These are phyloP conservation scores for Claviceps maximensis DNA, from an alignment of 2,329 filamentous ascomycete species.

Conservation along the genomic window DNA sequence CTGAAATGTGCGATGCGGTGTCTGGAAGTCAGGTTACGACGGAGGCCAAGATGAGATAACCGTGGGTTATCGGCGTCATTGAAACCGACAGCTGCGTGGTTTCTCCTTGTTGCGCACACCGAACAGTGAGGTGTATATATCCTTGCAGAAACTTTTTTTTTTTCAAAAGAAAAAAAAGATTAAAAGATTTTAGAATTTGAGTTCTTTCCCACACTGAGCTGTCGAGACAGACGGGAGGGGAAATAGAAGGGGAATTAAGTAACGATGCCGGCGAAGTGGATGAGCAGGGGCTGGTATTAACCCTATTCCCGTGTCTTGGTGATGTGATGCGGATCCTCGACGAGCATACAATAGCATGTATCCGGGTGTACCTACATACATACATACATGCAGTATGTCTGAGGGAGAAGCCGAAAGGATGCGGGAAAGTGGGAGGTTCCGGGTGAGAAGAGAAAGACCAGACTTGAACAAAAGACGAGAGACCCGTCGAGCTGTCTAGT, in stretches of 20 bases:
- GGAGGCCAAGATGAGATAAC: constrained; percentile 43
- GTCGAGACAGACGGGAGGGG: background rate
- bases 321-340: background rate
- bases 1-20: background rate
- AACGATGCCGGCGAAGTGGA: background rate
- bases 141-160: background rate
- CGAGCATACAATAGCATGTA: background rate
- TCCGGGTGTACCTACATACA: background rate
- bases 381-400: background rate
- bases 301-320: background rate
- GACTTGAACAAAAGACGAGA: background rate
- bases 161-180: background rate
- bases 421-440: too few relatives aligned
- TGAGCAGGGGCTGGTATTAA: constrained; percentile 1
- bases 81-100: constrained; percentile 8
- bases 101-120: background rate
- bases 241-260: background rate
- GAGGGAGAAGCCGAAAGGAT: background rate
- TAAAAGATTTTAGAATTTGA: background rate
- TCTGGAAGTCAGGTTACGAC: constrained; percentile 32
- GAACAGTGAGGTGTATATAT: background rate
- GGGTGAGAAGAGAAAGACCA: too few relatives aligned
- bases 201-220: background rate
- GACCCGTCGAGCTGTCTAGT: background rate
- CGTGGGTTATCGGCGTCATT: constrained; percentile 46